phyloP scores from a whole-genome alignment of 768 basidiomycete genomes.

The Crucibulum laeve region DNA sequence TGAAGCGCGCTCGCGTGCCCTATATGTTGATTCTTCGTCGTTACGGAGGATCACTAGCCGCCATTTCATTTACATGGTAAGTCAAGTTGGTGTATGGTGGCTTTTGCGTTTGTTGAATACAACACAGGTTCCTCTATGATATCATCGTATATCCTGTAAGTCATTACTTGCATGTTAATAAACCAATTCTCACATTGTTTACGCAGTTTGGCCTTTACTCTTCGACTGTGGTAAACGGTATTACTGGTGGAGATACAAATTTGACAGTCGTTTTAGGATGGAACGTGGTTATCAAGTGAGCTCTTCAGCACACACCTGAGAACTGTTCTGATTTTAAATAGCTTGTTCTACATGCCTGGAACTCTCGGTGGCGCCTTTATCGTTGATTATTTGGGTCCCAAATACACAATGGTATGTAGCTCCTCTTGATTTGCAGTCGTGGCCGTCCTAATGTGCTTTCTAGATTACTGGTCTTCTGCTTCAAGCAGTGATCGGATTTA shows the following conservation, averaged over 20 bases:
- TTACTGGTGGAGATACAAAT: conserved; percentile 49
- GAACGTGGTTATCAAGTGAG: conserved; percentile 81
- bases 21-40: conserved; percentile 73
- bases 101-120: conserved; percentile 1
- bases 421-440: background rate
- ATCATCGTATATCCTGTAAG: conserved; percentile 57
- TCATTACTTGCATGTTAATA: background rate
- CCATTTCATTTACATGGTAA: conserved; percentile 75
- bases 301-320: background rate
- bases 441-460: background rate
- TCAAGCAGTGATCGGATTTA: conserved; percentile 78
- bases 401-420: conserved; percentile 59
- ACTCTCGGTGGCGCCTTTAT: conserved; percentile 72
- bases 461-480: conserved; percentile 64
- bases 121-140: conserved; percentile 67
- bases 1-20: conserved; percentile 72
- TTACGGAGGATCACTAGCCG: conserved; percentile 73
- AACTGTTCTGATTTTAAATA: conserved; percentile 3
- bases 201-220: conserved; percentile 76
- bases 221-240: conserved; percentile 65
- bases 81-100: conserved; percentile 9
- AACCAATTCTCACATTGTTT: conserved; percentile 1
- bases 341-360: conserved; percentile 39
- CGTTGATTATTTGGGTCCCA: conserved; percentile 73
- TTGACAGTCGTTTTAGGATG: conserved; percentile 73